Evolutionary conservation across 2,329 filamentous ascomycete genomes (phyloP).

Genomic region (Colletotrichum brevisporum): DNA sequence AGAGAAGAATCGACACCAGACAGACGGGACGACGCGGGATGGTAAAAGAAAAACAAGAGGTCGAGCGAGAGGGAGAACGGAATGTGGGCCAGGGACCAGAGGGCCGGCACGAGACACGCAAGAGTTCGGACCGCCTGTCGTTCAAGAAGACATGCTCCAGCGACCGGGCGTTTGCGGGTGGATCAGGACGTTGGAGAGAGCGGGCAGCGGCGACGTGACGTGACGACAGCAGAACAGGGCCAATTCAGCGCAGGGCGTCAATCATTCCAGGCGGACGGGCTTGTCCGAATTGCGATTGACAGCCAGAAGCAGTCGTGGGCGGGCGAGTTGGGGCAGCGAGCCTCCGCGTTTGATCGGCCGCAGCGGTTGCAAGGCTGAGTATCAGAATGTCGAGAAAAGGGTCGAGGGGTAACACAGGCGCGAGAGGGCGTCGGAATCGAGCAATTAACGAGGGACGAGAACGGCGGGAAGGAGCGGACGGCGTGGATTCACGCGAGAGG

Average conservation of each 20-base stretch:
- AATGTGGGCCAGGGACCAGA: constrained; percentile 35
- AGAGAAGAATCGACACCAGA: constrained; percentile 31
- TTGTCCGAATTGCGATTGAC: constrained; percentile 7
- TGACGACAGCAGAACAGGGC: constrained; percentile 18
- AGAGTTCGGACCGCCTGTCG: constrained; percentile 33
- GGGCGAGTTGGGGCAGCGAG: constrained; percentile 24
- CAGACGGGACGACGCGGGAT: constrained; percentile 31
- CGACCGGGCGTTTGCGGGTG: constrained; percentile 34
- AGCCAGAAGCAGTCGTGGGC: background rate
- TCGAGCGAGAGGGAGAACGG: constrained; percentile 34
- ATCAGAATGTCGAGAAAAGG: constrained; percentile 36
- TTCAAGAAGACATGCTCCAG: constrained; percentile 38
- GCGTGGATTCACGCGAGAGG: constrained; percentile 16
- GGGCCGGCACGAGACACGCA: constrained; percentile 21
- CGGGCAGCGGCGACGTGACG: constrained; percentile 11
- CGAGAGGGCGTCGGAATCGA: constrained; percentile 13
- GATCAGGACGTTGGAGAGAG: constrained; percentile 24
- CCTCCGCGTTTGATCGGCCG: constrained; percentile 41
- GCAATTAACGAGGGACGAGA: constrained; percentile 9
- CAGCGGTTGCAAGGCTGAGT: constrained; percentile 35
- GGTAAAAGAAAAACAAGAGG: constrained; percentile 17
- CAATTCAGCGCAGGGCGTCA: constrained; percentile 5
- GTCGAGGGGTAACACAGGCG: constrained; percentile 17
- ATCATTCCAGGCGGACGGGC: constrained; percentile 13
- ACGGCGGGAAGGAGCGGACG: constrained; percentile 21